Base-by-base conservation (phyloP, 2,329 filamentous ascomycete species). In the Dryadomyces quercivorus region DNA sequence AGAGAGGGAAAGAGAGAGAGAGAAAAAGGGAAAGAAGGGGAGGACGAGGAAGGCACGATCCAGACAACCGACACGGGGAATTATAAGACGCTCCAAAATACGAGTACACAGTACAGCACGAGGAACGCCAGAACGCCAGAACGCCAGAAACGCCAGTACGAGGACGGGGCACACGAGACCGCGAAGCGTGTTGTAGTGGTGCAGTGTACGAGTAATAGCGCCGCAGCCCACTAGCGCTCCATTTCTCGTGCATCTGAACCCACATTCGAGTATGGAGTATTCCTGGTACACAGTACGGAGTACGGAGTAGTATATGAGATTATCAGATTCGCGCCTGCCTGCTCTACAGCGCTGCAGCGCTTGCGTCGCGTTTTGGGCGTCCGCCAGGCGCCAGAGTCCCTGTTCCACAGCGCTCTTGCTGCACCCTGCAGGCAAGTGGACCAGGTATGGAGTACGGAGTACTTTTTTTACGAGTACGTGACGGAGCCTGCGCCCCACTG, bases 121-220 rank as follows among this genome's bases (percentile, higher is more conserved):
- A n/a, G n/a, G n/a, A n/a, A n/a, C n/a, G n/a, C n/a, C n/a, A n/a
- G n/a, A n/a, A n/a, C n/a, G n/a, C n/a, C n/a, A n/a, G n/a, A n/a
- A n/a, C n/a, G n/a, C n/a, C n/a, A n/a, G n/a, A n/a, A 18, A 36
- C 18, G 38, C 42, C 15, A 44, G 42, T 44, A 20, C 42, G 42
- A 44, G 44, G 6, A 46, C 44, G 20, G 57, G 36, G 36, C 12
- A 15, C 52, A 57, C 52, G 55, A 55, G 51, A 59, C 55, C 57
- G 57, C 56, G 58, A 58, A 59, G 58, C 58, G 58, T 59, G 58
- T 59, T 59, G 53, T 52, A 57, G 55, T 44, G 50, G 52, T 53
- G 50, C 50, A 50, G 52, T 53, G 54, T 55, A n/a, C n/a, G n/a
- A 8, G 40, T n/a, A 43, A n/a, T n/a, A 53, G 52, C 52, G 44